A percentile compares a stretch with the other conserved stretches of the same genome.
These are phyloP conservation scores for Taphrina wiesneri DNA, from an alignment of 1,139 yeast genomes.

Conservation along the genomic window DNA sequence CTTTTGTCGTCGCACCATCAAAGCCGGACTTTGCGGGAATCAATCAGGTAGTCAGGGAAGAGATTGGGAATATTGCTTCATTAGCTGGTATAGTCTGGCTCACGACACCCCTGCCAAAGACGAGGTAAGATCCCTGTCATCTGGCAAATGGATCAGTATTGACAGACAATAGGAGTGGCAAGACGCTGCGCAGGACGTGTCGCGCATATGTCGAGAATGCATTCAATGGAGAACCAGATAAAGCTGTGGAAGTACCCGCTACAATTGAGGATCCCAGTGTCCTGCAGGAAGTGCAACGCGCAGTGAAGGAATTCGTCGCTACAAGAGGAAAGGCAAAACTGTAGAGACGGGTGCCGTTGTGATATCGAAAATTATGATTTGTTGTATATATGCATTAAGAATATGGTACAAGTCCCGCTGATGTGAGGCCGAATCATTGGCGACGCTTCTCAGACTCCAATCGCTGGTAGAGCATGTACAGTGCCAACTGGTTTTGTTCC, in stretches of 20 bases:
- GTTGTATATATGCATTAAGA: neutral
- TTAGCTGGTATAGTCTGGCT: slow-evolving; percentile 21
- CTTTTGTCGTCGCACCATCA: slow-evolving; percentile 14
- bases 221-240: slow-evolving; percentile 23
- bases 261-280: slow-evolving; percentile 30
- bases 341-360: neutral
- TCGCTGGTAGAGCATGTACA: slow-evolving; percentile 60
- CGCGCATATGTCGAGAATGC: slow-evolving; percentile 30
- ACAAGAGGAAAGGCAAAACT: slow-evolving; percentile 22
- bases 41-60: slow-evolving; percentile 15
- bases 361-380: neutral
- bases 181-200: slow-evolving; percentile 26
- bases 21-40: slow-evolving; percentile 7
- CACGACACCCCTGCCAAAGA: slow-evolving; percentile 20
- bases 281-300: slow-evolving; percentile 1
- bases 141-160: neutral
- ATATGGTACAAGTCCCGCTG: neutral
- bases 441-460: slow-evolving; percentile 29
- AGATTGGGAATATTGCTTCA: slow-evolving; percentile 28
- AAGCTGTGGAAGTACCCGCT: slow-evolving; percentile 23
- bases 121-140: neutral
- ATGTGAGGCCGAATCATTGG: neutral
- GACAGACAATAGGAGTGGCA: slow-evolving; percentile 4
- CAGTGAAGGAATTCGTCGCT: slow-evolving; percentile 16
- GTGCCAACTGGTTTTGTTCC: slow-evolving; percentile 72